phyloP scores from a whole-genome alignment of 2,329 filamentous ascomycete species.

The Cladosporium halotolerans region DNA sequence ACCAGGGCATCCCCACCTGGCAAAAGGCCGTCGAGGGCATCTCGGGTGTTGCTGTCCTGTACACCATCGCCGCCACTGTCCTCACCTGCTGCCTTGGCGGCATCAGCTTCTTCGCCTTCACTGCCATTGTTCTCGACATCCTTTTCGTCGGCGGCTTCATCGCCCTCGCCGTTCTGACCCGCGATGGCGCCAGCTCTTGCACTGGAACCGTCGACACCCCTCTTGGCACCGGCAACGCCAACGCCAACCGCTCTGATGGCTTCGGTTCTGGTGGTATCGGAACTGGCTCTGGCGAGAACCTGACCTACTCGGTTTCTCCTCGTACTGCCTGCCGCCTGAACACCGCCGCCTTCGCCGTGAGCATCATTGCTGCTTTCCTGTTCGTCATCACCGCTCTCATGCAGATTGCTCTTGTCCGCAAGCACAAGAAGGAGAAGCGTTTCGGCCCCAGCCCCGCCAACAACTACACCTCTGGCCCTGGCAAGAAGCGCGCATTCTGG shows the following conservation, averaged over 20 bases:
- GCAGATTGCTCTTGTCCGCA: constrained; percentile 61
- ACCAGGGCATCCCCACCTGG: constrained; percentile 56
- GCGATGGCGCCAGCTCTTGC: constrained; percentile 63
- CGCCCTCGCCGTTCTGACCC: constrained; percentile 71
- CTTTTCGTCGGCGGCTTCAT: constrained; percentile 72
- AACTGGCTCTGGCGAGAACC: constrained; percentile 32
- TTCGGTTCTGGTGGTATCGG: constrained; percentile 44
- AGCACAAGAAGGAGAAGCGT: constrained; percentile 69
- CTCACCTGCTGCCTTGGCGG: constrained; percentile 77
- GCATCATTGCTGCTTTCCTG: constrained; percentile 72
- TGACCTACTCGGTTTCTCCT: constrained; percentile 41
- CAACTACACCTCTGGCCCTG: constrained; percentile 60
- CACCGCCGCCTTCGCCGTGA: constrained; percentile 68
- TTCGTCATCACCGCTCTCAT: constrained; percentile 67
- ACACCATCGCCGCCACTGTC: constrained; percentile 65
- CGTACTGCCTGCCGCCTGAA: constrained; percentile 68
- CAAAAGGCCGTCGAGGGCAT: constrained; percentile 58
- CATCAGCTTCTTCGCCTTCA: constrained; percentile 61
- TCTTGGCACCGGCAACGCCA: constrained; percentile 58
- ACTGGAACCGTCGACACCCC: constrained; percentile 58
- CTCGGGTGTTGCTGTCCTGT: constrained; percentile 66
- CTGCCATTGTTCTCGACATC: constrained; percentile 71
- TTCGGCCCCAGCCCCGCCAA: constrained; percentile 61
- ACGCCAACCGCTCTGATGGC: constrained; percentile 40
- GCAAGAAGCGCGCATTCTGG: constrained; percentile 40